Conservation (phyloP, 352 stramenopile species). For the Phytopythium oedochilum region DNA sequence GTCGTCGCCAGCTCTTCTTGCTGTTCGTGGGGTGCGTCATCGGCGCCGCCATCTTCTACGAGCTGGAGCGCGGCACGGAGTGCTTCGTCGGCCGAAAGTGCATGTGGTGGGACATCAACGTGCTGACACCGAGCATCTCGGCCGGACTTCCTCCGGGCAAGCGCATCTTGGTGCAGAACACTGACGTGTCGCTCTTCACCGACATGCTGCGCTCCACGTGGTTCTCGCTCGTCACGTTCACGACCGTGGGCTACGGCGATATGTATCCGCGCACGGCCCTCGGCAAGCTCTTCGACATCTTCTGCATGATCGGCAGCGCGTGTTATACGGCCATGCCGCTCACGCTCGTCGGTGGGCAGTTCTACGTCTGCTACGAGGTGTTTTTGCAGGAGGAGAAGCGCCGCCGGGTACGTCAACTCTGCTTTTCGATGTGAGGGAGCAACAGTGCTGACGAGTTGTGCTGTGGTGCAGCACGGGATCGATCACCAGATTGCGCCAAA, state of each 20-base stretch:
- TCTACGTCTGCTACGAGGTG: constrained; percentile 57
- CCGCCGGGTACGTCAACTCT: constrained; percentile 10
- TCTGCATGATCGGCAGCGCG: constrained; percentile 43
- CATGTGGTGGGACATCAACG: constrained; percentile 33
- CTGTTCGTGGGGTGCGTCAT: constrained; percentile 38
- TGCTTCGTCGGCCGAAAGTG: constrained; percentile 29
- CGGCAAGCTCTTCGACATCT: constrained; percentile 37
- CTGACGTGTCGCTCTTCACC: constrained; percentile 16
- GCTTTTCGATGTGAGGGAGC: too few species aligned
- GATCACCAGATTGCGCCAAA: constrained; percentile 4
- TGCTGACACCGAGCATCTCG: constrained; percentile 30
- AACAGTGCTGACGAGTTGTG: too few species aligned
- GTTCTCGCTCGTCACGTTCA: constrained; percentile 46
- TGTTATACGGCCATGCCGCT: constrained; percentile 63
- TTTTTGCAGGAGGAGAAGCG: constrained; percentile 28
- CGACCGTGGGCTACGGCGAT: constrained; percentile 49
- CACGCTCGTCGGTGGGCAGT: constrained; percentile 47
- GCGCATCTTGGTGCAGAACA: constrained; percentile 39
- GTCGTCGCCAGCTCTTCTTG: constrained; percentile 34
- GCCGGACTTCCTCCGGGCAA: constrained; percentile 21
- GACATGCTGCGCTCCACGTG: constrained; percentile 48
- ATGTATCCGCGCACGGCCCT: constrained; percentile 33
- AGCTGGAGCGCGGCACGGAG: constrained; percentile 37
- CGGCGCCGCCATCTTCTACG: constrained; percentile 37
- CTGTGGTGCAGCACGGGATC: not conserved